phyloP scores from a whole-genome alignment of 805 yeast species.

The Brettanomyces bruxellensis region DNA sequence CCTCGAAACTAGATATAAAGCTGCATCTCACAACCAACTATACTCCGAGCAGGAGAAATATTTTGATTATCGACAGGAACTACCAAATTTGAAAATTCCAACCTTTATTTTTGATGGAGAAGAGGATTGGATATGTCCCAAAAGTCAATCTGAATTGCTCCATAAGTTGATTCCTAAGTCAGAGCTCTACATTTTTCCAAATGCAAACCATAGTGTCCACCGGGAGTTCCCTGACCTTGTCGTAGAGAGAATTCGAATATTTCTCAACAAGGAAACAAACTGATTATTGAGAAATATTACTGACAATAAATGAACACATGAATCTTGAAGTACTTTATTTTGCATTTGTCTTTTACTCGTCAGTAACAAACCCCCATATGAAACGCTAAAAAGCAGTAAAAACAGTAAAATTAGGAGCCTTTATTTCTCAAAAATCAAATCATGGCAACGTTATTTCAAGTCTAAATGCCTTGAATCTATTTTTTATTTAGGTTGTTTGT shows the following conservation, averaged over 20 bases:
- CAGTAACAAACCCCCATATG: background rate
- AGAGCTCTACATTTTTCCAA: conserved; percentile 4
- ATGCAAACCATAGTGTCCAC: conserved; percentile 18
- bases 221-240: conserved; percentile 7
- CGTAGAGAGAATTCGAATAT: background rate
- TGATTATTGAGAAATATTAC: too few species aligned
- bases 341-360: too few species aligned
- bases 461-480: too few species aligned
- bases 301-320: too few species aligned
- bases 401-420: too few species aligned
- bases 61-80: conserved; percentile 12
- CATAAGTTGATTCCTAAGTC: conserved; percentile 7
- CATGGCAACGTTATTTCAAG: too few species aligned
- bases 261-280: background rate
- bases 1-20: conserved; percentile 11
- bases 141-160: conserved; percentile 10
- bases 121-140: conserved; percentile 20
- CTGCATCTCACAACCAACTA: conserved; percentile 15
- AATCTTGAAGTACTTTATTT: too few species aligned
- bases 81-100: conserved; percentile 9
- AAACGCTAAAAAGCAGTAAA: too few species aligned
- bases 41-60: conserved; percentile 16
- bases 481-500: too few species aligned
- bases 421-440: too few species aligned
- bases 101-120: conserved; percentile 15